These are phyloP conservation scores for Pezicula carpinea DNA, from an alignment of 2,329 filamentous ascomycete genomes.

Conservation along the genomic window DNA sequence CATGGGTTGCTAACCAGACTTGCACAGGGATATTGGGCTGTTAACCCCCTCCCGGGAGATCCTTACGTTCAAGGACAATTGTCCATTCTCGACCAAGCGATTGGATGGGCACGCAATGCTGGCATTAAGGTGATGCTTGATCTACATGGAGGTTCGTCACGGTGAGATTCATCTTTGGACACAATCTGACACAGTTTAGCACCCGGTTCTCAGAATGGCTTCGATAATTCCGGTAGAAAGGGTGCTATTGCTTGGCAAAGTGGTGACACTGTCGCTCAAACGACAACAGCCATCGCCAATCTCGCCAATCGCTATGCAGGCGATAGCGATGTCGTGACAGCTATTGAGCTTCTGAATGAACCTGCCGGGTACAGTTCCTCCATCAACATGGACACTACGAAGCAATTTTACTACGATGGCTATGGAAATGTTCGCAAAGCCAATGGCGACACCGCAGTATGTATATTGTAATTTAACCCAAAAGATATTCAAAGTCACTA, in stretches of 20 bases:
- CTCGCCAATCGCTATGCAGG: slow-evolving; percentile 35
- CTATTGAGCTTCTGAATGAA: slow-evolving; percentile 40
- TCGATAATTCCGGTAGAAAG: slow-evolving; percentile 58
- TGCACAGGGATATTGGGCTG: slow-evolving; percentile 54
- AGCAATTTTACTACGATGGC: slow-evolving; percentile 45
- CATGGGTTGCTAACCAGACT: too few relatives aligned
- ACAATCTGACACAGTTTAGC: slow-evolving; percentile 30
- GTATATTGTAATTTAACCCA: too few relatives aligned
- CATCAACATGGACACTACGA: slow-evolving; percentile 29
- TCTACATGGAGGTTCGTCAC: slow-evolving; percentile 53
- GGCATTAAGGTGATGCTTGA: slow-evolving; percentile 64
- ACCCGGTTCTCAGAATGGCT: slow-evolving; percentile 61
- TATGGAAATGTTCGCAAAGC: slow-evolving; percentile 41
- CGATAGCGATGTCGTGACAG: slow-evolving; percentile 37
- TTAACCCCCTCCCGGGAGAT: slow-evolving; percentile 46
- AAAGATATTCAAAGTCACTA: too few relatives aligned
- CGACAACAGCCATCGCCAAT: slow-evolving; percentile 31
- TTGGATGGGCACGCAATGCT: slow-evolving; percentile 52
- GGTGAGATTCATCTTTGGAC: slow-evolving; percentile 19
- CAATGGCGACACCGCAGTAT: slow-evolving; percentile 37
- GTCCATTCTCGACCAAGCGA: slow-evolving; percentile 49
- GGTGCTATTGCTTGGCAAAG: slow-evolving; percentile 42
- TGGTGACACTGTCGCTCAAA: slow-evolving; percentile 35
- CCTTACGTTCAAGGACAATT: slow-evolving; percentile 61
- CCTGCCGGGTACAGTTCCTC: slow-evolving; percentile 25